Evolutionary conservation across 2,329 filamentous ascomycete species (phyloP).

Genomic region (Aspergillus novofumigatus): DNA sequence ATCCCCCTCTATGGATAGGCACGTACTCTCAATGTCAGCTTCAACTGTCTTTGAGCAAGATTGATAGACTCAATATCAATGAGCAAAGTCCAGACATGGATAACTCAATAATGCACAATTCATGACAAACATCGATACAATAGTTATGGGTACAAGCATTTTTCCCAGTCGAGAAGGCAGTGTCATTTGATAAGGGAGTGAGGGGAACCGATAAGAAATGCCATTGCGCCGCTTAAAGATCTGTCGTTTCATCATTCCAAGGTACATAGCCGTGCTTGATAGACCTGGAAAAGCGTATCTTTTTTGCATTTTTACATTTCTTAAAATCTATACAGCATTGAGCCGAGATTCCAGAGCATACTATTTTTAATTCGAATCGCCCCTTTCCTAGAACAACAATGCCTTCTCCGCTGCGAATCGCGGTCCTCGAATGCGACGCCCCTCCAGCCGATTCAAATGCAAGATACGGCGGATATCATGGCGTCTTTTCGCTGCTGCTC

Average conservation of each 20-base stretch:
- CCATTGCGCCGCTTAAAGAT: neutral
- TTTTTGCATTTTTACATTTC: neutral
- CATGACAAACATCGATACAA: neutral
- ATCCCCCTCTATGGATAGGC: too few species aligned
- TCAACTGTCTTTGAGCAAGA: too few species aligned
- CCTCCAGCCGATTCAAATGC: conserved; percentile 61
- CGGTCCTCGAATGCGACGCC: conserved; percentile 83
- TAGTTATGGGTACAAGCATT: neutral
- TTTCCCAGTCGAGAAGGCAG: neutral
- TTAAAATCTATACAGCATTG: neutral
- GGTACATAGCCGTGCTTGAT: neutral
- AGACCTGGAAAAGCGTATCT: neutral
- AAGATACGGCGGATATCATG: conserved; percentile 69
- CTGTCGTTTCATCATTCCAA: neutral
- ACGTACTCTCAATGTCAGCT: too few species aligned
- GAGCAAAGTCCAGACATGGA: neutral
- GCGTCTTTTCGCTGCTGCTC: conserved; percentile 63
- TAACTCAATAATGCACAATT: neutral
- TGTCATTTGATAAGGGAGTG: neutral
- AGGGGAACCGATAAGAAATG: neutral
- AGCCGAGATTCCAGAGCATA: neutral
- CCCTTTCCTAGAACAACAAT: conserved; percentile 16
- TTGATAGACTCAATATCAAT: too few species aligned
- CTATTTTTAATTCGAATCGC: neutral
- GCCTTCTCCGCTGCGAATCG: conserved; percentile 63